Conservation (phyloP, 805 yeast species). For the Saturnispora bothae region DNA sequence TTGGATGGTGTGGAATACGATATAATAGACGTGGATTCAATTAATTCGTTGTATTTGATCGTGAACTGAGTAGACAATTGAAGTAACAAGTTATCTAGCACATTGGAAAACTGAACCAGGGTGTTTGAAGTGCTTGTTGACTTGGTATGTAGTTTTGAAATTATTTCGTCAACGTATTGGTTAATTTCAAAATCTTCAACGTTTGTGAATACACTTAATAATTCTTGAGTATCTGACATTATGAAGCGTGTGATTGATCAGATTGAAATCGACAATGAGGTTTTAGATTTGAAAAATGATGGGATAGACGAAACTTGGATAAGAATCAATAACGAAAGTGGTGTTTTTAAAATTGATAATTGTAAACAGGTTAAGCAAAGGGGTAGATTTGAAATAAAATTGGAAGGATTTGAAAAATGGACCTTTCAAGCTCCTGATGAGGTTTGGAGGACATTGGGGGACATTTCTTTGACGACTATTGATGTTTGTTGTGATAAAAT, state of each 20-base stretch:
- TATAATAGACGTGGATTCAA: conserved; percentile 2
- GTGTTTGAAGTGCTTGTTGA: conserved; percentile 9
- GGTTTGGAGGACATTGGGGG: conserved; percentile 20
- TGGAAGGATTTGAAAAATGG: not conserved
- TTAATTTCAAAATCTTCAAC: conserved; percentile 57
- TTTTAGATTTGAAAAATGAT: not conserved
- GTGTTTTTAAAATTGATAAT: conserved; percentile 2
- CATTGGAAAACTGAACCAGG: conserved; percentile 5
- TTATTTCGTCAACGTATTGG: conserved; percentile 53
- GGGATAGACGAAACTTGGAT: conserved; percentile 4
- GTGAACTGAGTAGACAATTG: conserved; percentile 47
- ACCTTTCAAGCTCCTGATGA: conserved; percentile 1
- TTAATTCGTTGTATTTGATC: conserved; percentile 34
- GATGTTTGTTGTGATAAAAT: not conserved
- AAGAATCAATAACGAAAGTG: conserved; percentile 6
- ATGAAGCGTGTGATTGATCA: conserved; percentile 1
- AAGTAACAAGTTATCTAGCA: conserved; percentile 49
- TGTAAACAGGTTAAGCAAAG: not conserved
- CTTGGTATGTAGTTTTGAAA: conserved; percentile 24
- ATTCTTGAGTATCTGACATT: conserved; percentile 16
- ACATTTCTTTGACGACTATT: not conserved
- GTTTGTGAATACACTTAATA: conserved; percentile 51
- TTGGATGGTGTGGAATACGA: not conserved
- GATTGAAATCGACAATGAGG: not conserved
- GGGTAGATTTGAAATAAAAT: conserved; percentile 1